Percentiles rank a stretch among this genome's conserved stretches.
These are phyloP conservation scores for Aspergillus bertholletiae DNA, from an alignment of 495 filamentous ascomycete species.

Conservation along the genomic window DNA sequence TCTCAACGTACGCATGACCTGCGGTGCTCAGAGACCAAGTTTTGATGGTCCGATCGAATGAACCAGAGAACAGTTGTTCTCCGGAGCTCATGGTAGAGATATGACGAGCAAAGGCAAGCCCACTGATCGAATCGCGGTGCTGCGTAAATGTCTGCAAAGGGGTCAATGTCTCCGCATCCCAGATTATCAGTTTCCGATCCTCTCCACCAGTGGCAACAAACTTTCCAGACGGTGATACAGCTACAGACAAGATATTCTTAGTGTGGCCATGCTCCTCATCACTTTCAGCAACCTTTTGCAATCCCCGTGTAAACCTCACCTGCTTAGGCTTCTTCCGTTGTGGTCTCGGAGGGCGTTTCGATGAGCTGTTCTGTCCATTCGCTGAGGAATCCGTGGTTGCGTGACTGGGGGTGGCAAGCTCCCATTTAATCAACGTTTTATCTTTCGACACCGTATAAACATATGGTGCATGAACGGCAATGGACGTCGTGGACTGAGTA, in stretches of 20 bases:
- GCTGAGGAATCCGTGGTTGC: conserved; percentile 23
- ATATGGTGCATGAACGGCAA: conserved; percentile 74
- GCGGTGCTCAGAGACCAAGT: conserved; percentile 67
- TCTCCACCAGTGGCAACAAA: conserved; percentile 86
- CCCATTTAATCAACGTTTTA: conserved; percentile 81
- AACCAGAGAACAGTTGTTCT: conserved; percentile 86
- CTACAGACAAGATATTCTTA: conserved; percentile 72
- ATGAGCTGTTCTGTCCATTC: conserved; percentile 50
- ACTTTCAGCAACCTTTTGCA: conserved; percentile 58
- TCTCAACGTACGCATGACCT: conserved; percentile 80
- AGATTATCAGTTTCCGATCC: conserved; percentile 79
- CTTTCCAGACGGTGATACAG: conserved; percentile 82
- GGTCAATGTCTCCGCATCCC: conserved; percentile 73
- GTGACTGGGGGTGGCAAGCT: conserved; percentile 48
- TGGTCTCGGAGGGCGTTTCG: conserved; percentile 62
- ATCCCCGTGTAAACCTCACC: conserved; percentile 61
- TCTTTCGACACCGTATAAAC: conserved; percentile 88
- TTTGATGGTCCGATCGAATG: conserved; percentile 85
- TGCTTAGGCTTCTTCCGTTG: conserved; percentile 68
- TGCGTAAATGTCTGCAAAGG: conserved; percentile 83
- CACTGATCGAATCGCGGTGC: conserved; percentile 83
- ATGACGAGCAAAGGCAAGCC: conserved; percentile 78
- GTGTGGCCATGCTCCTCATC: conserved; percentile 70
- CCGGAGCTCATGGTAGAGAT: conserved; percentile 54
- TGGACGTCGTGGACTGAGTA: conserved; percentile 70